Percentiles rank a stretch among this genome's conserved stretches.
Evolutionary conservation across 2,329 filamentous ascomycete genomes (phyloP).

Genomic region (Hypoxylon sp.): DNA sequence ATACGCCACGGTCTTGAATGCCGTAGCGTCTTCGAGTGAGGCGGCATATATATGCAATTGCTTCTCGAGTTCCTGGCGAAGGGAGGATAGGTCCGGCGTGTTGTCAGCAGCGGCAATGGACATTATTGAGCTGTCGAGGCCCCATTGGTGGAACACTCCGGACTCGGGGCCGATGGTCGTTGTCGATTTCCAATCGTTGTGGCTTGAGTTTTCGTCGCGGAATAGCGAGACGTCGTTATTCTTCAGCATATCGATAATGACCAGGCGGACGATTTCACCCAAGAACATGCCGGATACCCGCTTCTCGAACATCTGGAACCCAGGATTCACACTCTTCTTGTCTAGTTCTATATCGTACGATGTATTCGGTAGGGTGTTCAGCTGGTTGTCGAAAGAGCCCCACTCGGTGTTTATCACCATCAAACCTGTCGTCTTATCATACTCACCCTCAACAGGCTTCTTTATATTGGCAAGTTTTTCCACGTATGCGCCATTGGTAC

Average conservation of each 20-base stretch:
- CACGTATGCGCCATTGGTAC: conserved; percentile 97
- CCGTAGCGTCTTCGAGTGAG: conserved; percentile 86
- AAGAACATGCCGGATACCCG: conserved; percentile 98
- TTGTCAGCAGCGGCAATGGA: conserved; percentile 88
- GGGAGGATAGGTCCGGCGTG: conserved; percentile 77
- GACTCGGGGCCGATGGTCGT: conserved; percentile 77
- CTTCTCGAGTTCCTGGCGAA: conserved; percentile 84
- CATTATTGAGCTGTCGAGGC: conserved; percentile 90
- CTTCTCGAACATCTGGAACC: conserved; percentile 99
- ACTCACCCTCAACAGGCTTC: conserved; percentile 79
- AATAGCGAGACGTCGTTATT: conserved; percentile 79
- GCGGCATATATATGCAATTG: conserved; percentile 82
- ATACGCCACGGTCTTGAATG: conserved; percentile 85
- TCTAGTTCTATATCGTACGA: conserved; percentile 86
- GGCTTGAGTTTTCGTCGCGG: conserved; percentile 79
- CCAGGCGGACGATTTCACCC: conserved; percentile 89
- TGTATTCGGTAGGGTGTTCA: conserved; percentile 89
- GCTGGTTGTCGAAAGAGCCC: conserved; percentile 97
- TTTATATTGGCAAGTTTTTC: conserved; percentile 90
- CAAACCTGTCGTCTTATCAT: conserved; percentile 84
- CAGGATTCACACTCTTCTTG: conserved; percentile 86
- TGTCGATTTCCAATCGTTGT: conserved; percentile 78
- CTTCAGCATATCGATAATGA: conserved; percentile 79
- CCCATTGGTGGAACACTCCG: conserved; percentile 84
- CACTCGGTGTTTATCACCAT: conserved; percentile 99